Evolutionary conservation across 139 green algal species (phyloP), one percentile per base, ranked within the genome.

Genomic region (Pycnococcus provasolii): DNA sequence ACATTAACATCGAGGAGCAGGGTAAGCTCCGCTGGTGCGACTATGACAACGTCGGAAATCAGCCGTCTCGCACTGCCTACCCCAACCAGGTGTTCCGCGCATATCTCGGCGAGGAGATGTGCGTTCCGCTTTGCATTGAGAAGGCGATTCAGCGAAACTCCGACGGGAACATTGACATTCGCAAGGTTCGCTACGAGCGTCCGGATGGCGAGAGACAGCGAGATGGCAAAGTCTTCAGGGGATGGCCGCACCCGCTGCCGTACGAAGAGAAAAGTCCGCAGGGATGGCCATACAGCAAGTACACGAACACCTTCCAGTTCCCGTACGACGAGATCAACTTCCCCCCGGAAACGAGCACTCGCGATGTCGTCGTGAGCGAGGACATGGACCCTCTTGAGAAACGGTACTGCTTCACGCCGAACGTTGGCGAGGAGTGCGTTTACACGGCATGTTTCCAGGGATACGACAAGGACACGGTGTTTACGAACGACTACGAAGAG

Each of bases 271-370:
- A 55, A 13, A 26, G 26, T 26, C 50, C 50, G 13, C 50, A 13
- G 50, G 11, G 11, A 55, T 55, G 11, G 11, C 13, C 11, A 55
- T 55, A 55, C 50, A 55, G 26, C 26, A 26, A 26, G 26, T 55
- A 55, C 50, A 13, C 11, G 13, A 13, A 55, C 13, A 11, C 50
- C 50, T 75, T 75, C 59, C 41, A 15, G 6, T 75, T 62, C 59
- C 68, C 68, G 39, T 75, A 71, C 61, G 60, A 69, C 42, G 62
- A 75, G 53, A 69, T 75, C 60, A 75, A 75, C 68, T 75, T 70
- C 53, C 68, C 68, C 3, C n/a, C 68, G 26, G 26, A 26, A 26
- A 26, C 26, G 26, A 26, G 26, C 15, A 52, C 8, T 37, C 54
- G 43, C 11, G 26, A 43, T n/a, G n/a, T 67, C 15, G 13, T 60